A percentile compares a stretch with the other conserved stretches of the same genome.
These are phyloP conservation scores for Lactarius akahatsu DNA, from an alignment of 768 basidiomycete species.

Conservation along the genomic window DNA sequence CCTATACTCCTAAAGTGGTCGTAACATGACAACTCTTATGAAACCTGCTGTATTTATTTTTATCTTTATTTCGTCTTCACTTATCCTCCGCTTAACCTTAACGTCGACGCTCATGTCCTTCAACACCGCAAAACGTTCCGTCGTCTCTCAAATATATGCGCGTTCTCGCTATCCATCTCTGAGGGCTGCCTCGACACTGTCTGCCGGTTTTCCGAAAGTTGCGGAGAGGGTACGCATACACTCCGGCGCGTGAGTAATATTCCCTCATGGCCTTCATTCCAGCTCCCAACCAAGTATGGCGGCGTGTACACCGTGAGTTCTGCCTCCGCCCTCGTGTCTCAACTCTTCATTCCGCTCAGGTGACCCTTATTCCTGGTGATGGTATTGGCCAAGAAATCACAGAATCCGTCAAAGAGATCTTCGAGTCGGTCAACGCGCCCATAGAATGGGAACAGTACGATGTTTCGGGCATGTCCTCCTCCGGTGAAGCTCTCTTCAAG, in stretches of 20 bases:
- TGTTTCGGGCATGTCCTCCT: conserved; percentile 92
- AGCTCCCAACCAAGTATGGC: conserved; percentile 89
- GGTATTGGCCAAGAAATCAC: conserved; percentile 97
- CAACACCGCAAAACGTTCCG: neutral
- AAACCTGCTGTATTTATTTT: no score
- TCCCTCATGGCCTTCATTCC: conserved; percentile 24
- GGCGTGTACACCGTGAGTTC: conserved; percentile 82
- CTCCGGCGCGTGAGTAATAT: conserved; percentile 11
- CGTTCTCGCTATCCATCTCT: neutral
- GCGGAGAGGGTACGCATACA: conserved; percentile 57
- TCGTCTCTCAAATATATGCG: neutral
- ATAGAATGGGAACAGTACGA: conserved; percentile 99
- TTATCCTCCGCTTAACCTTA: neutral
- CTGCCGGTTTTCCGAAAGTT: conserved; percentile 76
- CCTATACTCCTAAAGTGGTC: no score
- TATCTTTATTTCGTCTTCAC: neutral
- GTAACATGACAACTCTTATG: no score
- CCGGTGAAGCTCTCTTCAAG: conserved; percentile 94
- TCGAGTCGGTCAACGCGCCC: conserved; percentile 95
- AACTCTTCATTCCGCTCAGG: conserved; percentile 46
- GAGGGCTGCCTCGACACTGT: conserved; percentile 73
- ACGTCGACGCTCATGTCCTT: neutral
- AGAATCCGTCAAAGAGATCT: conserved; percentile 98
- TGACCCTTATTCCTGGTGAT: conserved; percentile 97
- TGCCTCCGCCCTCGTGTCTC: conserved; percentile 16